A percentile compares a stretch with the other conserved stretches of the same genome.
Evolutionary conservation across 2,329 filamentous ascomycete genomes (phyloP).

Genomic region (Aspergillus pseudoviridinutans): DNA sequence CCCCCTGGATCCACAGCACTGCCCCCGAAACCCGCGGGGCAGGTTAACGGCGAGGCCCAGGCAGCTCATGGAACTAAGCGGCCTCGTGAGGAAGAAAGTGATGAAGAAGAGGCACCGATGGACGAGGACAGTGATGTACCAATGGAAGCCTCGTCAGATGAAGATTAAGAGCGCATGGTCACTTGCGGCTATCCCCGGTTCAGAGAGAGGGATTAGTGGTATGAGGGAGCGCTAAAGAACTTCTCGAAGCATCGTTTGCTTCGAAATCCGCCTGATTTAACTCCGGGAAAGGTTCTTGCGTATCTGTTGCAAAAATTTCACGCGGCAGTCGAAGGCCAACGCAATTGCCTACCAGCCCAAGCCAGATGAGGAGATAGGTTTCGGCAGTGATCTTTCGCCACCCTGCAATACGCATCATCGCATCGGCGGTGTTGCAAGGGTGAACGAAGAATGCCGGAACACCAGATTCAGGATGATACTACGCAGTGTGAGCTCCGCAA

Average conservation of each 20-base stretch:
- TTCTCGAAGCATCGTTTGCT: conserved; percentile 12
- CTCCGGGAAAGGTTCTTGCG: conserved; percentile 18
- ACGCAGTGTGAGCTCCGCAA: conserved; percentile 36
- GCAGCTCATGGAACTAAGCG: conserved; percentile 62
- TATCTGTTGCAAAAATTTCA: conserved; percentile 49
- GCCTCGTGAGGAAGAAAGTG: conserved; percentile 60
- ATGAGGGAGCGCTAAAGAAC: conserved; percentile 6
- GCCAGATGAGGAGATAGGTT: conserved; percentile 81
- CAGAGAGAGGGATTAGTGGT: conserved; percentile 10
- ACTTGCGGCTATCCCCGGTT: not conserved
- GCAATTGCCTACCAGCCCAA: conserved; percentile 77
- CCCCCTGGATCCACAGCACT: conserved; percentile 41
- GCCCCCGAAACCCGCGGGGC: conserved; percentile 49
- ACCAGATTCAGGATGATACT: conserved; percentile 81
- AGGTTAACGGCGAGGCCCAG: conserved; percentile 42
- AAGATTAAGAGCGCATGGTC: conserved; percentile 50
- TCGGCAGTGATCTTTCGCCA: conserved; percentile 40
- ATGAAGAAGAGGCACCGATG: conserved; percentile 53
- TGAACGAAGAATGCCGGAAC: conserved; percentile 85
- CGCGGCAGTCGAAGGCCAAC: conserved; percentile 75
- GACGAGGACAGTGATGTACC: conserved; percentile 67
- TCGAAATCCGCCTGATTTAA: conserved; percentile 12
- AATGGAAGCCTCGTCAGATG: conserved; percentile 69
- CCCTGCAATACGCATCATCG: conserved; percentile 62
- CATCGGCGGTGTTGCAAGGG: conserved; percentile 82